These are phyloP conservation scores for Talaromyces trachyspermus DNA, from an alignment of 495 filamentous ascomycete species.

Conservation along the genomic window DNA sequence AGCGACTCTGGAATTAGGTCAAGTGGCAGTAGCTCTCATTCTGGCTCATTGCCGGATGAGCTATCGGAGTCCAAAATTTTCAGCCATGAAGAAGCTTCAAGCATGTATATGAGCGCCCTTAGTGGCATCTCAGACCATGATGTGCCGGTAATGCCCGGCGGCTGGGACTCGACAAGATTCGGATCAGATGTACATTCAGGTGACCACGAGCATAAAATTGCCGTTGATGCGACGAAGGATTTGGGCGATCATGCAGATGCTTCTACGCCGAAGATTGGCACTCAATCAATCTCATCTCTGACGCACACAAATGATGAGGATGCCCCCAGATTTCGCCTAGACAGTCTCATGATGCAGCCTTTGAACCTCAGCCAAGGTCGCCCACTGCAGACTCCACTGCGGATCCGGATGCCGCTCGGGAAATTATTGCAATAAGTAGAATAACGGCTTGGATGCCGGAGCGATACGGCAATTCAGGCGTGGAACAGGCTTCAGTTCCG, in stretches of 20 bases:
- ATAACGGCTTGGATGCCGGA: conserved; percentile 29
- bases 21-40: background rate
- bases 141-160: conserved; percentile 50
- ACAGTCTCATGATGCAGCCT: background rate
- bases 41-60: conserved; percentile 33
- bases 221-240: background rate
- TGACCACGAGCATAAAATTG: background rate
- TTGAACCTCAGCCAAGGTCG: background rate
- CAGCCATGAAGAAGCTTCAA: conserved; percentile 86
- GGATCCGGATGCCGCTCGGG: conserved; percentile 23
- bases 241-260: conserved; percentile 15
- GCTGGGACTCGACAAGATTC: conserved; percentile 44
- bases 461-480: conserved; percentile 10
- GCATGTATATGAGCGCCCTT: conserved; percentile 87
- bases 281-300: conserved; percentile 5
- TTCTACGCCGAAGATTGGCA: conserved; percentile 26
- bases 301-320: background rate
- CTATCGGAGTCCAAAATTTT: conserved; percentile 72
- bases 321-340: background rate
- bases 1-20: background rate
- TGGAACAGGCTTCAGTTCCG: conserved; percentile 1
- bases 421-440: conserved; percentile 27
- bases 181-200: background rate
- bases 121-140: conserved; percentile 34
- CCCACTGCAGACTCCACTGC: background rate